These are phyloP conservation scores for Wickerhamiella azymoides DNA, from an alignment of 805 yeast genomes.

Conservation along the genomic window DNA sequence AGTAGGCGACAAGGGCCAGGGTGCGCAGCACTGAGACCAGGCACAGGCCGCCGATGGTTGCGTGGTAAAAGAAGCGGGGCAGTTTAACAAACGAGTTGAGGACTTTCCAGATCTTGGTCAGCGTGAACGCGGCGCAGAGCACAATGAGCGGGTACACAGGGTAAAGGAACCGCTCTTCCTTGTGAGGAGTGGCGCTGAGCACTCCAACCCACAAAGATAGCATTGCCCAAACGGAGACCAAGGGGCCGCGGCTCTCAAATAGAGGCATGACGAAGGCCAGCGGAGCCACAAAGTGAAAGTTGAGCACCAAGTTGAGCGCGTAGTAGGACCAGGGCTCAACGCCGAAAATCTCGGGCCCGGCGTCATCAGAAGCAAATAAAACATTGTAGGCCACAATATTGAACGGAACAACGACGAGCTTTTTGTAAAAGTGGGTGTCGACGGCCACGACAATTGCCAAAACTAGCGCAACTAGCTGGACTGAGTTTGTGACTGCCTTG, in stretches of 20 bases:
- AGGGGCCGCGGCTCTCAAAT: constrained; percentile 6
- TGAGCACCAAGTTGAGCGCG: constrained; percentile 9
- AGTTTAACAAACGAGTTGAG: constrained; percentile 6
- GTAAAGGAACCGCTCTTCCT: constrained; percentile 83
- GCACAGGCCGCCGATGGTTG: constrained; percentile 12
- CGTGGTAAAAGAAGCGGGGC: constrained; percentile 3
- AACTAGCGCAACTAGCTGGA: constrained; percentile 13
- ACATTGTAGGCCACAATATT: constrained; percentile 81
- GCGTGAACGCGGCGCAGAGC: constrained; percentile 44
- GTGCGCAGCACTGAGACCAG: constrained; percentile 38
- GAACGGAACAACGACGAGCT: constrained; percentile 54
- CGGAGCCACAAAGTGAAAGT: constrained; percentile 38
- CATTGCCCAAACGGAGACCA: constrained; percentile 30
- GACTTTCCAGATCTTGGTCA: constrained; percentile 15
- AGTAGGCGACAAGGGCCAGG: constrained; percentile 46
- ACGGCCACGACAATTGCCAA: constrained; percentile 23
- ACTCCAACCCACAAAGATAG: constrained; percentile 51
- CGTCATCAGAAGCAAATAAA: constrained; percentile 42
- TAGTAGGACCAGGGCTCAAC: constrained; percentile 69
- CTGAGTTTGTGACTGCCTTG: constrained; percentile 10
- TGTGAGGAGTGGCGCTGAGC: constrained; percentile 70
- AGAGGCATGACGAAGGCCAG: constrained; percentile 41
- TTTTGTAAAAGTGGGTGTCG: constrained; percentile 43
- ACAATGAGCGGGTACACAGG: constrained; percentile 66
- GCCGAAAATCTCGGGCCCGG: constrained; percentile 89